Conservation (phyloP, 2,329 filamentous ascomycete species). For the Zymoseptoria passerinii region DNA sequence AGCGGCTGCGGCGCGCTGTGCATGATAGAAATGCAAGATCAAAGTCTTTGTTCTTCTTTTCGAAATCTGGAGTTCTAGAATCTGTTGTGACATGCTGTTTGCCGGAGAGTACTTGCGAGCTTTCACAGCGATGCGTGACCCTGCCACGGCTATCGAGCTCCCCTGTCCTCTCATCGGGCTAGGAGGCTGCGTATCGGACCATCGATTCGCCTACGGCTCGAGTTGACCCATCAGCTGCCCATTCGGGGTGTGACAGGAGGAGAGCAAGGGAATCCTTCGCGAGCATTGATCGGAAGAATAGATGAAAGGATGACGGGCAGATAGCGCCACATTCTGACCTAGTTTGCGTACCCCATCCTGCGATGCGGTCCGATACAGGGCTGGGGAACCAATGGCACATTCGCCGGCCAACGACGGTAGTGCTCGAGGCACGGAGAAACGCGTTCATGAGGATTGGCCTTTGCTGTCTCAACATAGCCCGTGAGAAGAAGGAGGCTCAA, state of each 20-base stretch:
- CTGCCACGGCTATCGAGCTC: background rate
- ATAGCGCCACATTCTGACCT: conserved; percentile 5
- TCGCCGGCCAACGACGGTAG: conserved; percentile 1
- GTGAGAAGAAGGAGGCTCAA: background rate
- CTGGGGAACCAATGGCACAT: conserved; percentile 8
- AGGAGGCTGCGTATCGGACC: conserved; percentile 4
- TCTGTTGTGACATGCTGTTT: background rate
- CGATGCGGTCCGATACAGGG: conserved; percentile 13
- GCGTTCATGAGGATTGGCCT: background rate
- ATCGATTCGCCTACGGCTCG: conserved; percentile 12
- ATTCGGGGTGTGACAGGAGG: conserved; percentile 8
- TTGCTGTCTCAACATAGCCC: background rate
- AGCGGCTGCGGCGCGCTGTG: conserved; percentile 1
- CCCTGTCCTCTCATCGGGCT: background rate
- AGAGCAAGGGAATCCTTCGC: conserved; percentile 3
- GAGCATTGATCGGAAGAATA: conserved; percentile 1
- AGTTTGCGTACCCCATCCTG: conserved; percentile 2
- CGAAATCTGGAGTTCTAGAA: conserved; percentile 1
- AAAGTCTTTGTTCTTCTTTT: conserved; percentile 1
- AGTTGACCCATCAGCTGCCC: conserved; percentile 11
- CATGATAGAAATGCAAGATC: conserved; percentile 1
- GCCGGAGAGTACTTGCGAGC: background rate
- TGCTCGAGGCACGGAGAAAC: conserved; percentile 10
- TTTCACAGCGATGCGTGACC: conserved; percentile 2
- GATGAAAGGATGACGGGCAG: conserved; percentile 13